Conservation (phyloP, 108 stramenopile species). For the Mediolabrus comicus region DNA sequence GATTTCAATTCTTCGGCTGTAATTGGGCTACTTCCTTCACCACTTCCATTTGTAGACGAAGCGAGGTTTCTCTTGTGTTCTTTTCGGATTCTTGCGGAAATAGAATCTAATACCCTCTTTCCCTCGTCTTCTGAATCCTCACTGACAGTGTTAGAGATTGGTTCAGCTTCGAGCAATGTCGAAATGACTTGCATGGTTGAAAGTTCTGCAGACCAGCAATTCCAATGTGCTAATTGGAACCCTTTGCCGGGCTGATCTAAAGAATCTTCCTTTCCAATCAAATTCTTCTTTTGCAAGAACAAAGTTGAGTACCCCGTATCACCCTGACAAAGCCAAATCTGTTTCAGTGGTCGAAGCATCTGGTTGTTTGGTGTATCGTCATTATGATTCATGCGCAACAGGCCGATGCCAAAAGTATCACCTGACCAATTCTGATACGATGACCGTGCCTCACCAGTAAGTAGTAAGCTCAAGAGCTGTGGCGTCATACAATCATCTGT, state of each 20-base stretch:
- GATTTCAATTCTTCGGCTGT: constrained; percentile 44
- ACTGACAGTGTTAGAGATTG: constrained; percentile 5
- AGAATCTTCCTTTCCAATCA: constrained; percentile 23
- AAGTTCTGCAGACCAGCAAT: constrained; percentile 61
- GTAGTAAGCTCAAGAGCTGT: constrained; percentile 67
- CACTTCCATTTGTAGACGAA: neutral
- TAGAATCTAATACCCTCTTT: constrained; percentile 14
- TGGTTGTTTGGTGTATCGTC: constrained; percentile 8
- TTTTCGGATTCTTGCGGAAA: constrained; percentile 1
- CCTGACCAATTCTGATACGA: constrained; percentile 61
- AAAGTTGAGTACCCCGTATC: constrained; percentile 63
- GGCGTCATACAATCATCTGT: constrained; percentile 49
- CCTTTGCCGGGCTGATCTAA: constrained; percentile 51
- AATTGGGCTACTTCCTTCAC: constrained; percentile 13
- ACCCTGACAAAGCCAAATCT: constrained; percentile 73
- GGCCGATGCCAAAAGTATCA: constrained; percentile 61
- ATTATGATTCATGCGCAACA: constrained; percentile 40
- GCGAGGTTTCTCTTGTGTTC: constrained; percentile 21
- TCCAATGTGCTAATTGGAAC: constrained; percentile 63
- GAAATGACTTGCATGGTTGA: constrained; percentile 56
- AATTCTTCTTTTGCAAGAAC: constrained; percentile 36
- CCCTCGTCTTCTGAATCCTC: constrained; percentile 33
- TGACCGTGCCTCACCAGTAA: constrained; percentile 55
- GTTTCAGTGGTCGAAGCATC: constrained; percentile 57
- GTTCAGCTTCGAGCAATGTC: constrained; percentile 19